Evolutionary conservation across 495 filamentous ascomycete species (phyloP).

Genomic region (Amniculicola lignicola): DNA sequence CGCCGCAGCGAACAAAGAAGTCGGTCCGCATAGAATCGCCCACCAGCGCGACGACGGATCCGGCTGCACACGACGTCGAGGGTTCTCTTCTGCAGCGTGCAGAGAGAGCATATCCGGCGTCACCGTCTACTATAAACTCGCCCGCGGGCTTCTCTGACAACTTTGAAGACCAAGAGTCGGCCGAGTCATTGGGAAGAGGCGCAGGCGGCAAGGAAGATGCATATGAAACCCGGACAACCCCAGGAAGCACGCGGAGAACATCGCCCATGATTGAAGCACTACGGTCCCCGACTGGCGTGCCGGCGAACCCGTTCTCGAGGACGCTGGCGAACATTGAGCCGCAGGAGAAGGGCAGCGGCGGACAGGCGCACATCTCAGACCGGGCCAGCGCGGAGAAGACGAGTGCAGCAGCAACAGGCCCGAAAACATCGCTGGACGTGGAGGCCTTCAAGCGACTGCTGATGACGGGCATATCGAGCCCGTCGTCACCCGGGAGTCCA

Average conservation of each 20-base stretch:
- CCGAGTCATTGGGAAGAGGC: conserved; percentile 5
- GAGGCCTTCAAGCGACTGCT: conserved; percentile 43
- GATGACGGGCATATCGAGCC: conserved; percentile 37
- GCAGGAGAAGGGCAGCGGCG: conserved; percentile 8
- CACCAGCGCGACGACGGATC: conserved; percentile 22
- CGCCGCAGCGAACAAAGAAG: conserved; percentile 32
- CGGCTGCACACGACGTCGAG: conserved; percentile 18
- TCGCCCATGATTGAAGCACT: conserved; percentile 4
- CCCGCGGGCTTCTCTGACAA: conserved; percentile 21
- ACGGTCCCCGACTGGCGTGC: conserved; percentile 6
- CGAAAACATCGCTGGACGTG: conserved; percentile 39
- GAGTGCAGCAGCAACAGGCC: conserved; percentile 1
- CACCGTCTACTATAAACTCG: conserved; percentile 4
- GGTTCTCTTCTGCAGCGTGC: conserved; percentile 2
- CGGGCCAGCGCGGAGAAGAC: conserved; percentile 18
- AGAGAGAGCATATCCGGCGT: background rate
- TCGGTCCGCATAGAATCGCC: conserved; percentile 34
- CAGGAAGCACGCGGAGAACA: conserved; percentile 27
- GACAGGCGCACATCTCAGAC: conserved; percentile 10
- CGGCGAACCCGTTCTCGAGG: conserved; percentile 39
- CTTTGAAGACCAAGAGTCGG: conserved; percentile 9
- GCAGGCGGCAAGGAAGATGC: conserved; percentile 8
- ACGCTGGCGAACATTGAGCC: conserved; percentile 40
- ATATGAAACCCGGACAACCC: conserved; percentile 21
- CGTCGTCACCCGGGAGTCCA: conserved; percentile 16